A percentile compares a stretch with the other conserved stretches of the same genome.
These are phyloP conservation scores for Royoungia palumana DNA, from an alignment of 768 basidiomycete genomes.

Conservation along the genomic window DNA sequence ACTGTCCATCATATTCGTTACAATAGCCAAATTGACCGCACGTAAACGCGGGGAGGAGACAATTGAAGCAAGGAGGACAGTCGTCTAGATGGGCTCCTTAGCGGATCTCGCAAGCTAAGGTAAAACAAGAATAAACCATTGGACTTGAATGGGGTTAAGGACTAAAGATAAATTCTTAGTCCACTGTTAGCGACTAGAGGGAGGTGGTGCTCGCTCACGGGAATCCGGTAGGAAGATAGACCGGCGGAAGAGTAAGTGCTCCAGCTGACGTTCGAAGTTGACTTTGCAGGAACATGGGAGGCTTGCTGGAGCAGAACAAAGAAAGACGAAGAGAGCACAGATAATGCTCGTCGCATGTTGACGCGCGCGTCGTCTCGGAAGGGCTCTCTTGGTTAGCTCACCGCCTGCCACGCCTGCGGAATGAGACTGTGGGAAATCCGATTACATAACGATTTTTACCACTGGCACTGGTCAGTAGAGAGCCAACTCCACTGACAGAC, in stretches of 20 bases:
- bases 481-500: too few relatives aligned
- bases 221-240: slow-evolving; percentile 23
- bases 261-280: slow-evolving; percentile 18
- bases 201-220: slow-evolving; percentile 17
- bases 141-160: slow-evolving; percentile 16
- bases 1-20: slow-evolving; percentile 90
- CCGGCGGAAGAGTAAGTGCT: slow-evolving; percentile 7
- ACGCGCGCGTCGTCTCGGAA: neutral
- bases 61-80: slow-evolving; percentile 95
- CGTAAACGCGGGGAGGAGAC: slow-evolving; percentile 83
- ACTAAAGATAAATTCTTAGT: slow-evolving; percentile 17
- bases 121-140: slow-evolving; percentile 9
- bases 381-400: neutral
- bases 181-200: neutral
- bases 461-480: too few relatives aligned
- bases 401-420: neutral
- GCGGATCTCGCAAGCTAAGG: neutral
- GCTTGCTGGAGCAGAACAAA: slow-evolving; percentile 1
- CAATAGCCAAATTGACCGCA: slow-evolving; percentile 94
- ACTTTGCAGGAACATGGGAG: slow-evolving; percentile 1
- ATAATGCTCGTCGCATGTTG: slow-evolving; percentile 25
- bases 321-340: slow-evolving; percentile 11
- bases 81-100: slow-evolving; percentile 35
- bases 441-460: neutral
- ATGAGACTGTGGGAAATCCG: slow-evolving; percentile 17